Conservation (phyloP, 768 basidiomycete species). For the Mycena chlorophos region DNA sequence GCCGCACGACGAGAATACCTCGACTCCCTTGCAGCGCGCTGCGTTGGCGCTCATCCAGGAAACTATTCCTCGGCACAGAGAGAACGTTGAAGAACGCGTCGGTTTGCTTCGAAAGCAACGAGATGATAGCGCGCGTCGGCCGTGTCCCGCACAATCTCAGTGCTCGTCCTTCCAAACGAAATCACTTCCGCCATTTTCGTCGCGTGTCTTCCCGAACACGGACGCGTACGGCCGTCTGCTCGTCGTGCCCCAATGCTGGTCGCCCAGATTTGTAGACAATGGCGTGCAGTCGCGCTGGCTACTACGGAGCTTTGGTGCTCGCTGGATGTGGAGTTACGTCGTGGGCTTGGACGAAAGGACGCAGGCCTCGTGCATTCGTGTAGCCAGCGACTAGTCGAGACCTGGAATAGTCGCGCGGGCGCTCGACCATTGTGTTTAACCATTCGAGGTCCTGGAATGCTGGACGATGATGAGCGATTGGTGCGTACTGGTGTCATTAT, state of each 20-base stretch:
- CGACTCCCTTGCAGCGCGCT: background rate
- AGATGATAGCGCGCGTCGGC: background rate
- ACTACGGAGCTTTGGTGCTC: constrained; percentile 5
- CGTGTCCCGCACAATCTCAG: background rate
- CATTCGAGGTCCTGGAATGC: background rate
- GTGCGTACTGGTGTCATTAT: no score
- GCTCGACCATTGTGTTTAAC: background rate
- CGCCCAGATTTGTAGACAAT: constrained; percentile 3
- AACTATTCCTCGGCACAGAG: background rate
- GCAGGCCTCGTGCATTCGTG: background rate
- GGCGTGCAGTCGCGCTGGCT: background rate
- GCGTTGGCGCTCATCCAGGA: background rate
- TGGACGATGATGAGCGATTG: no score
- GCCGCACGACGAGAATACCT: background rate
- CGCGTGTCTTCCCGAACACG: background rate
- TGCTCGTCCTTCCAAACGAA: constrained; percentile 4
- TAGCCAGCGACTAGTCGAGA: background rate
- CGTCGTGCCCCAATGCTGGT: background rate
- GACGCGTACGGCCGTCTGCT: background rate
- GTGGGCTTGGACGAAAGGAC: background rate
- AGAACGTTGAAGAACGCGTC: background rate
- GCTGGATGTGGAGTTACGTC: background rate
- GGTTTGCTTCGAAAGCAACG: background rate
- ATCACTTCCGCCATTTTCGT: constrained; percentile 4
- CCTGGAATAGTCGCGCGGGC: background rate